Percentiles rank a stretch among this genome's conserved stretches.
phyloP scores from a whole-genome alignment of 768 basidiomycete species.

The Porphyrellus cyaneotinctus region DNA sequence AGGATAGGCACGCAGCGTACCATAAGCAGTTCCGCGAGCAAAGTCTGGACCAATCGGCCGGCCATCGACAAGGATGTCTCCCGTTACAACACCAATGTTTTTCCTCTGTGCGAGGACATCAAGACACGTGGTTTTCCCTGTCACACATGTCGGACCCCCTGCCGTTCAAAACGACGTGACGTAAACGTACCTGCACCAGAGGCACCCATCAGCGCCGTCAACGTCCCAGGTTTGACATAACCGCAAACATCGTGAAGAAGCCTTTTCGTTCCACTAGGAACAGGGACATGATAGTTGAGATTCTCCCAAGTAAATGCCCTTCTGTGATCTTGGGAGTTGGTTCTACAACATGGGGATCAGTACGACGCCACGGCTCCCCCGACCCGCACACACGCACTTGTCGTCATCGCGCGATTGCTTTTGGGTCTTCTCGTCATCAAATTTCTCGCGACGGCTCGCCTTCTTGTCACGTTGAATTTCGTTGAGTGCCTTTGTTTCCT shows the following conservation, averaged over 20 bases:
- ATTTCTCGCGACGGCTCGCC: slow-evolving; percentile 34
- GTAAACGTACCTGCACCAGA: slow-evolving; percentile 60
- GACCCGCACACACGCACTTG: slow-evolving; percentile 11
- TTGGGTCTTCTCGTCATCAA: slow-evolving; percentile 24
- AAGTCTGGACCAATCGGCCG: slow-evolving; percentile 55
- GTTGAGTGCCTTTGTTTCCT: slow-evolving; percentile 53
- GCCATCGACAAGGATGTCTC: slow-evolving; percentile 64
- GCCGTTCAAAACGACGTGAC: slow-evolving; percentile 4
- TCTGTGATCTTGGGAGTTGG: slow-evolving; percentile 1
- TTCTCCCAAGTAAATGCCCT: slow-evolving; percentile 77
- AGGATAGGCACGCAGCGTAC: slow-evolving; percentile 33
- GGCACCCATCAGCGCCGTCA: slow-evolving; percentile 87
- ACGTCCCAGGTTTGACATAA: slow-evolving; percentile 80
- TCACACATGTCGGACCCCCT: slow-evolving; percentile 12
- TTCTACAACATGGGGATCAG: slow-evolving; percentile 6
- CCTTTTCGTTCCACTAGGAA: slow-evolving; percentile 52
- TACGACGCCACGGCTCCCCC: neutral
- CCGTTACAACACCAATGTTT: slow-evolving; percentile 62
- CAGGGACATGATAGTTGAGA: slow-evolving; percentile 73
- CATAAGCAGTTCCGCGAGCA: slow-evolving; percentile 74
- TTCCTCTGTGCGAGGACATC: slow-evolving; percentile 72
- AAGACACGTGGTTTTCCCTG: slow-evolving; percentile 72
- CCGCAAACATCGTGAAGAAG: slow-evolving; percentile 75
- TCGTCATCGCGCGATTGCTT: slow-evolving; percentile 17
- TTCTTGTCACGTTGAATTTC: slow-evolving; percentile 51